A percentile compares a stretch with the other conserved stretches of the same genome.
Evolutionary conservation across 116 monocot genomes (phyloP).

Genomic region (Trichopus zeylanicus): DNA sequence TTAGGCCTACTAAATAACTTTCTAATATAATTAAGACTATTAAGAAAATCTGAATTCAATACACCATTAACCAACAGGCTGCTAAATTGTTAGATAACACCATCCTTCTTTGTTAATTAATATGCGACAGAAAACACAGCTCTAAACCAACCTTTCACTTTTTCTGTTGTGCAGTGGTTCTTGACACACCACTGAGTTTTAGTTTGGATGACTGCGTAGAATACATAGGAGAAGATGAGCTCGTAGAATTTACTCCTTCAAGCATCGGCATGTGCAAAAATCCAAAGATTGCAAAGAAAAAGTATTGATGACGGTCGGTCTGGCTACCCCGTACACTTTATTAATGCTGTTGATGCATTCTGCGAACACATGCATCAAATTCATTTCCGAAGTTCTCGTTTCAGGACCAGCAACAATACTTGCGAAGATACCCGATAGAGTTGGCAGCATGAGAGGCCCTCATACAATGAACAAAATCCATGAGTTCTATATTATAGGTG

Average conservation of each 20-base stretch:
- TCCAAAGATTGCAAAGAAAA: conserved; percentile 61
- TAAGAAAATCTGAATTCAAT: too few species aligned
- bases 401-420: neutral
- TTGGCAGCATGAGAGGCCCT: neutral
- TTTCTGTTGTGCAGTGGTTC: conserved; percentile 75
- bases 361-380: neutral
- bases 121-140: too few species aligned
- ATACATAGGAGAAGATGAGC: conserved; percentile 96
- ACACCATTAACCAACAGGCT: too few species aligned
- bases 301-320: neutral
- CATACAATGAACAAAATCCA: neutral
- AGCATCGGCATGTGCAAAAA: conserved; percentile 93
- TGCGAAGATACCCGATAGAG: neutral
- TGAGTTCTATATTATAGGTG: neutral
- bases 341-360: neutral
- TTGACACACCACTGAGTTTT: conserved; percentile 64
- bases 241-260: conserved; percentile 75
- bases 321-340: neutral
- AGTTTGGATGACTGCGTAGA: conserved; percentile 98
- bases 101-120: too few species aligned
- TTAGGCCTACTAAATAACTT: too few species aligned
- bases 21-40: too few species aligned
- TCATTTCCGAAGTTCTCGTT: neutral
- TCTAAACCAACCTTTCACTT: neutral
- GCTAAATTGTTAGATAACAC: too few species aligned